phyloP scores from a whole-genome alignment of 78 protist species.

The Chrysochromulina tobinii region DNA sequence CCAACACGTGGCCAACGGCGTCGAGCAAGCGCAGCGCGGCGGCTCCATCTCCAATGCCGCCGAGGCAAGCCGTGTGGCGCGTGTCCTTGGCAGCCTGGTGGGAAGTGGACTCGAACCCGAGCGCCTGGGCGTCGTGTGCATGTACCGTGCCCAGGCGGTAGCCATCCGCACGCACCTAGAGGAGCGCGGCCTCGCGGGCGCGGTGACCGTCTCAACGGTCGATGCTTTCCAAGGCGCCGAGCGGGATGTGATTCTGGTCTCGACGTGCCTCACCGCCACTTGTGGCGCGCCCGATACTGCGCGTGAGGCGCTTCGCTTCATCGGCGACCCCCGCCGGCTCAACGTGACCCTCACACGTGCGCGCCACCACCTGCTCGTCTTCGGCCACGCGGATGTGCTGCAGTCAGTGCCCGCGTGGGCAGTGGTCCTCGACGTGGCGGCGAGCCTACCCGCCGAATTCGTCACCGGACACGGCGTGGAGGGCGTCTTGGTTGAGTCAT shows the following conservation, averaged over 20 bases:
- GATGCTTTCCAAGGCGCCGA: constrained; percentile 46
- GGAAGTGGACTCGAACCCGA: background rate
- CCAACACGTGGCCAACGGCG: background rate
- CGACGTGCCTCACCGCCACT: background rate
- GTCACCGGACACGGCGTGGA: background rate
- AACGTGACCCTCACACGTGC: constrained; percentile 56
- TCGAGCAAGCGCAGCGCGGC: background rate
- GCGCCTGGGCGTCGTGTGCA: background rate
- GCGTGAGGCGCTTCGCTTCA: background rate
- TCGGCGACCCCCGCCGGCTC: constrained; percentile 12
- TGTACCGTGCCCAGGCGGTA: constrained; percentile 11
- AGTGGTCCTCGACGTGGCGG: background rate
- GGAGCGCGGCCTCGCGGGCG: background rate
- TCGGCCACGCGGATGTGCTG: background rate
- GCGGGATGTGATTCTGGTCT: background rate
- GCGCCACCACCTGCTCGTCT: constrained; percentile 15
- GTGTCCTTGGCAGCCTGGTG: background rate
- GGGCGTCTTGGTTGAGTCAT: too few relatives aligned
- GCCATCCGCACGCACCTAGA: background rate
- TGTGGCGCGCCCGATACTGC: too few relatives aligned
- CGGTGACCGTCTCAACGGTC: background rate
- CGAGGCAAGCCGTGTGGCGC: background rate
- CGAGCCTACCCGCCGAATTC: background rate
- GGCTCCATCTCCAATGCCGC: background rate
- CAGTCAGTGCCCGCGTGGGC: background rate